phyloP scores from a whole-genome alignment of 2,329 filamentous ascomycete genomes.

The Fusarium tricinctum region DNA sequence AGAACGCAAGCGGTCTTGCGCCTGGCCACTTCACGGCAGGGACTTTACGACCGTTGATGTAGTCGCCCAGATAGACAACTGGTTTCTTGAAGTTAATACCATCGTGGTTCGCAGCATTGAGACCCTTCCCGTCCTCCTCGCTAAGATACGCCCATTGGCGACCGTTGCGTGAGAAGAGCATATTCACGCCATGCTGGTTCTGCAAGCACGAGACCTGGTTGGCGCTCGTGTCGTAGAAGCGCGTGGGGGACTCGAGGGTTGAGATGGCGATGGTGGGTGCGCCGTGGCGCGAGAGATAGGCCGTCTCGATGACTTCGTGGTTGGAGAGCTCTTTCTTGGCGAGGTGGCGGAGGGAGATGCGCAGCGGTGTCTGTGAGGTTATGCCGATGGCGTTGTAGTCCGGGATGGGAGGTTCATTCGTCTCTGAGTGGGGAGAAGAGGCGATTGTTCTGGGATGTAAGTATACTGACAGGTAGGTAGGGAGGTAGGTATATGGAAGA shows the following conservation, averaged over 20 bases:
- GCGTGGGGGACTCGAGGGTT: constrained; percentile 47
- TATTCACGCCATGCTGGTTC: constrained; percentile 47
- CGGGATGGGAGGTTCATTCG: constrained; percentile 39
- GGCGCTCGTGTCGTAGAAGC: constrained; percentile 45
- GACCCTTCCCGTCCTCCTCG: constrained; percentile 46
- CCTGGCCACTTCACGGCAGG: constrained; percentile 44
- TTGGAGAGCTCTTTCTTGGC: constrained; percentile 48
- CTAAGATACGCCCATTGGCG: constrained; percentile 47
- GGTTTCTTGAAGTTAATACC: constrained; percentile 45
- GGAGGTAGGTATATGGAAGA: rapidly evolving
- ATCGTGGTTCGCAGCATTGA: constrained; percentile 41
- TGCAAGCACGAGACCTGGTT: constrained; percentile 39
- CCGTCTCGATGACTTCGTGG: constrained; percentile 45
- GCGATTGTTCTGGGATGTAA: constrained; percentile 32
- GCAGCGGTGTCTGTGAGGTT: constrained; percentile 44
- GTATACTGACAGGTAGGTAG: rapidly evolving
- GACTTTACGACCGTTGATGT: constrained; percentile 41
- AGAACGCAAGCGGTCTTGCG: constrained; percentile 46
- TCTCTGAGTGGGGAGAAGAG: constrained; percentile 47
- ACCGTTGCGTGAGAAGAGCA: constrained; percentile 42
- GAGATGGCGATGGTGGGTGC: constrained; percentile 42
- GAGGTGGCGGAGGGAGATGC: constrained; percentile 47
- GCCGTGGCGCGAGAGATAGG: constrained; percentile 40
- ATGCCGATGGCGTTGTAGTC: constrained; percentile 49
- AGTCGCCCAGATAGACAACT: constrained; percentile 44